Conservation (phyloP, 768 basidiomycete species). For the Hygrocybe coccinea region DNA sequence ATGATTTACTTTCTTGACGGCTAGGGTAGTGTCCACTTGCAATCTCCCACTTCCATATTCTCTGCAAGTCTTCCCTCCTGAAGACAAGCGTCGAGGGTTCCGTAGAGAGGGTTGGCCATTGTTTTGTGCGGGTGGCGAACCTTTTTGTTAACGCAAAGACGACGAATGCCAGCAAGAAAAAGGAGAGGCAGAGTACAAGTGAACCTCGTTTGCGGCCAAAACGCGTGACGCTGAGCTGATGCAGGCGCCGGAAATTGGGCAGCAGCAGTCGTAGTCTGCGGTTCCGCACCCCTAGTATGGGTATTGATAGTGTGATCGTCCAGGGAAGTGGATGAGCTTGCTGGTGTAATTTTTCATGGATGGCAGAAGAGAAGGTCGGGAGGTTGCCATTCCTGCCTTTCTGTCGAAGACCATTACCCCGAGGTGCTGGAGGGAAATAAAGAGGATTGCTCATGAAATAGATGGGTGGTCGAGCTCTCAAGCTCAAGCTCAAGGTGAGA, state of each 20-base stretch:
- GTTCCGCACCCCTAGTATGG: constrained; percentile 54
- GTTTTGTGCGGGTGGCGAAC: constrained; percentile 56
- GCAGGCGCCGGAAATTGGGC: constrained; percentile 57
- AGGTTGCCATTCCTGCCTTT: constrained; percentile 27
- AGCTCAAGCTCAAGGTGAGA: no score
- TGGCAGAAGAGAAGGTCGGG: constrained; percentile 46
- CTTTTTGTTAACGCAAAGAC: constrained; percentile 58
- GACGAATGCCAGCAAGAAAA: constrained; percentile 47
- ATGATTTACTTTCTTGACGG: constrained; percentile 59
- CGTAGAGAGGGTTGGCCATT: constrained; percentile 55
- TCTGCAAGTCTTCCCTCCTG: constrained; percentile 70
- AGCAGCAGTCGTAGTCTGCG: constrained; percentile 54
- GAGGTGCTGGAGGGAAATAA: constrained; percentile 44
- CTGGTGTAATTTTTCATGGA: constrained; percentile 61
- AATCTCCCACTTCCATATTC: constrained; percentile 96
- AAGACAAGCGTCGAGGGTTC: constrained; percentile 72
- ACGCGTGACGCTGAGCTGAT: constrained; percentile 50
- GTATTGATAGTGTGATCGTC: constrained; percentile 55
- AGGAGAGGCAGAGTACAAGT: constrained; percentile 44
- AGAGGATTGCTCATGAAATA: constrained; percentile 41
- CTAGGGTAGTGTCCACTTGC: constrained; percentile 92
- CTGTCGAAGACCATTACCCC: constrained; percentile 44
- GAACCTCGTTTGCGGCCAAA: constrained; percentile 58
- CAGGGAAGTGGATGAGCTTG: constrained; percentile 44
- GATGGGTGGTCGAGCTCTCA: not conserved